Conservation (phyloP, 768 basidiomycete species). For the Rossbeevera mucosa region DNA sequence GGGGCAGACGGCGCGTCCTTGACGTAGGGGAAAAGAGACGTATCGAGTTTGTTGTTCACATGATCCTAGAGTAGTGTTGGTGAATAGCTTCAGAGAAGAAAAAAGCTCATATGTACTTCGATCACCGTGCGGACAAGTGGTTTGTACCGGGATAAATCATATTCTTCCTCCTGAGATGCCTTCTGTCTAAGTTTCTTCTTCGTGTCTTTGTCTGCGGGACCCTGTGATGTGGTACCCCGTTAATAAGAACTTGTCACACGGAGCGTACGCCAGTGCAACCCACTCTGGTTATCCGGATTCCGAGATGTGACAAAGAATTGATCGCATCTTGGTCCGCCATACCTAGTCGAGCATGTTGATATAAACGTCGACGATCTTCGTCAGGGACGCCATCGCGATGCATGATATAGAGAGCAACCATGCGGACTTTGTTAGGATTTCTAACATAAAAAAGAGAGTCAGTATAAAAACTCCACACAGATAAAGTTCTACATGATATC, state of each 20-base stretch:
- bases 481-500: constrained; percentile 63
- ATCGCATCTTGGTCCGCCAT: constrained; percentile 91
- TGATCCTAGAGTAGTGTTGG: constrained; percentile 59
- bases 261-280: constrained; percentile 18
- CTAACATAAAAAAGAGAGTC: constrained; percentile 38
- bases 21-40: constrained; percentile 82
- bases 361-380: constrained; percentile 89
- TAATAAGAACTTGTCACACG: neutral
- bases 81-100: neutral
- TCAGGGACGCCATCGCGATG: constrained; percentile 97
- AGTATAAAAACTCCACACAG: neutral
- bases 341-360: constrained; percentile 88
- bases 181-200: constrained; percentile 83
- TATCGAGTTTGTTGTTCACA: constrained; percentile 69
- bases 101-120: constrained; percentile 51
- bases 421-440: constrained; percentile 88
- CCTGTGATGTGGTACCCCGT: constrained; percentile 36
- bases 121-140: constrained; percentile 77
- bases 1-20: constrained; percentile 66
- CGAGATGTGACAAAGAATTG: constrained; percentile 79
- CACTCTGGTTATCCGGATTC: constrained; percentile 81
- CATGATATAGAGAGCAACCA: constrained; percentile 93
- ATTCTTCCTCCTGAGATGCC: constrained; percentile 76
- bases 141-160: constrained; percentile 92
- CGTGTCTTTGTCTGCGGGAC: constrained; percentile 68